Base-by-base conservation (phyloP, 805 yeast genomes). In the Monosporozyma aerobia region DNA sequence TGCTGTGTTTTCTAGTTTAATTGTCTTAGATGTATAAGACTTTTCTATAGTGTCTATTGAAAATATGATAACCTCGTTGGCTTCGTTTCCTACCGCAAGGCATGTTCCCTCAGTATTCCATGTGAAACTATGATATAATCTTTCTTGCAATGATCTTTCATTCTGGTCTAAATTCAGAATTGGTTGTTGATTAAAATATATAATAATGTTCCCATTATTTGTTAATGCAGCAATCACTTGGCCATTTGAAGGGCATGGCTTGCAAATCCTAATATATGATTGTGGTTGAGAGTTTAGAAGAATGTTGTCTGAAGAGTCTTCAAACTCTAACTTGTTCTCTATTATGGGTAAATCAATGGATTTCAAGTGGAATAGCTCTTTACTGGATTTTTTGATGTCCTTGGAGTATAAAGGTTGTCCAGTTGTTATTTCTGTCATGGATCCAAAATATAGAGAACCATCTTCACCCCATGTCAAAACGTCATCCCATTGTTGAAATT, bases 231-330 rank as follows among this genome's bases (percentile, higher is more conserved):
- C 68, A 19, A 64, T 39, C 13, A 55, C 45, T 13, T 57, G 56
- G 25, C 53, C 53, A 37, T 51, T 52, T 4, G 44, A 46, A n/a
- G 60, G 64, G 3, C 64, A 61, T 13, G 64, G 62, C 48, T 53
- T 51, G 49, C 62, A 57, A 5, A 43, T 29, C 44, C 58, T 59
- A 1, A 61, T 57, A 45, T 43, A 59, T 2, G 69, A 59, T 9
- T 53, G 57, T 1, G 70, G 69, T 44, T 63, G 65, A 2, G 69
- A 57, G 48, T 63, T 65, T 7, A 68, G 52, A 35, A 68, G 44
- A 1, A 60, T 25, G 51, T 67, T 67, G 7, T 44, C 48, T 16
- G 56, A 54, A 2, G 65, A 57, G 16, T 47, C 47, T 3, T 57
- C 65, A 52, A 55, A 61, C 47, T 67, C 69, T 27, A 67, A 57